Evolutionary conservation across 2,329 filamentous ascomycete genomes (phyloP), one percentile per base, ranked within the genome.

Genomic region (Hawksworthiomyces lignivorus): DNA sequence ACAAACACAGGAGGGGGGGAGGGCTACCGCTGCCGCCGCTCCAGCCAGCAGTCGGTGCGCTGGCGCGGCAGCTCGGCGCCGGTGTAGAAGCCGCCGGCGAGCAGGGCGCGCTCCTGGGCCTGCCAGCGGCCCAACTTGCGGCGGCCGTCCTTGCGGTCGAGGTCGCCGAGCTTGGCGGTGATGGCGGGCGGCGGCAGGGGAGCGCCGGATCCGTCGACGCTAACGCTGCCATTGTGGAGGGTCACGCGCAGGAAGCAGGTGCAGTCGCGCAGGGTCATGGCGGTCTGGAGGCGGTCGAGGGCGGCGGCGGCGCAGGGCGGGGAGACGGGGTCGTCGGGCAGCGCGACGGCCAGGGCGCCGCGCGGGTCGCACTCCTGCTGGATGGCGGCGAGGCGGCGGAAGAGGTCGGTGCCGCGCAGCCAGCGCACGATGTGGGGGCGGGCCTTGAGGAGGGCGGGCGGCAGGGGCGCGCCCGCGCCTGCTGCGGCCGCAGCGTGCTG

Each of bases 241-340:
- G 41, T 47, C 43, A 87, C 71, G 53, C 77, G 75, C 30, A 87
- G 65, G 54, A 82, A 88, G 52, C 85, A 74, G 4, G 83, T 86
- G 58, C 85, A 88, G 64, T 92, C 86, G 37, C 86, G 69, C 50
- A 92, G 59, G 4, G 86, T 89, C 85, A 90, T 90, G 43, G 84
- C 83, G 7, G 85, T 66, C 11, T 75, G 71, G 46, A 84, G 79
- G 21, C 72, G 64, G 10, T 62, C 56, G 27, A 70, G 60, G 4
- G 58, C 54, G 17, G 26, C 14, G n/a, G 19, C 10, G 11, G 22
- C 19, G 27, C 8, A 5, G 11, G 7, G 6, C 21, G 7, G 31
- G 12, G 15, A 26, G 26, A 19, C 30, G 22, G 24, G 24, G 20
- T 24, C 19, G 3, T 17, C 21, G 15, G 33, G 20, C 19, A 22